Evolutionary conservation across 176 grass and related monocot genomes (phyloP).

Genomic region (Oryza rufipogon): DNA sequence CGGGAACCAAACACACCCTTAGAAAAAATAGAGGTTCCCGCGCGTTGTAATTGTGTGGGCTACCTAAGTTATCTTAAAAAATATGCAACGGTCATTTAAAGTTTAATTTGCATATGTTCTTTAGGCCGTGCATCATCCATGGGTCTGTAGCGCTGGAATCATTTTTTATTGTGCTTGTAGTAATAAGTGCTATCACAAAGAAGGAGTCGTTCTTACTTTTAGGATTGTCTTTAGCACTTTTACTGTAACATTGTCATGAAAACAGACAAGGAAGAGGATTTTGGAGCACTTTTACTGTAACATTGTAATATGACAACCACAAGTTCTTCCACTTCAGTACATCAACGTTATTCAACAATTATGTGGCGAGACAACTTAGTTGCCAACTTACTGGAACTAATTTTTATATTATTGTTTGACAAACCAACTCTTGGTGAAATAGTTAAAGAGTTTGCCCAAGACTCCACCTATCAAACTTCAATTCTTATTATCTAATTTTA

Average conservation of each 20-base stretch:
- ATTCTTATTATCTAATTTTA: too few relatives aligned
- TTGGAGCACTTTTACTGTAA: not conserved
- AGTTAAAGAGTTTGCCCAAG: too few relatives aligned
- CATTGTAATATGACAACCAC: not conserved
- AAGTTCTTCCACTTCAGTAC: not conserved
- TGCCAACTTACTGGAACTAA: too few relatives aligned
- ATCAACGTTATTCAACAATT: not conserved
- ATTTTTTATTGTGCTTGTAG: not conserved
- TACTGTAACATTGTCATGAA: slow-evolving; percentile 15
- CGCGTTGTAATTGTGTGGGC: too few relatives aligned
- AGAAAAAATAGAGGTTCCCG: too few relatives aligned
- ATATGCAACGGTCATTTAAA: too few relatives aligned
- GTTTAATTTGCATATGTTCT: too few relatives aligned
- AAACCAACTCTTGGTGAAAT: too few relatives aligned
- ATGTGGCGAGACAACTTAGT: not conserved
- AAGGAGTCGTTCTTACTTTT: not conserved
- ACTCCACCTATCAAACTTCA: too few relatives aligned
- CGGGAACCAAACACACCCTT: too few relatives aligned
- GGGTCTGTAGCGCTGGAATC: not conserved
- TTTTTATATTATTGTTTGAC: too few relatives aligned
- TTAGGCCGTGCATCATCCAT: not conserved
- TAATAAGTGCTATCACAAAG: not conserved
- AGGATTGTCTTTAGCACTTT: not conserved
- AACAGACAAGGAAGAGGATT: not conserved
- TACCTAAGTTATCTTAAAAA: too few relatives aligned